A percentile compares a stretch with the other conserved stretches of the same genome.
Conservation (phyloP, 352 stramenopile species). For the Globisporangium nunn region DNA sequence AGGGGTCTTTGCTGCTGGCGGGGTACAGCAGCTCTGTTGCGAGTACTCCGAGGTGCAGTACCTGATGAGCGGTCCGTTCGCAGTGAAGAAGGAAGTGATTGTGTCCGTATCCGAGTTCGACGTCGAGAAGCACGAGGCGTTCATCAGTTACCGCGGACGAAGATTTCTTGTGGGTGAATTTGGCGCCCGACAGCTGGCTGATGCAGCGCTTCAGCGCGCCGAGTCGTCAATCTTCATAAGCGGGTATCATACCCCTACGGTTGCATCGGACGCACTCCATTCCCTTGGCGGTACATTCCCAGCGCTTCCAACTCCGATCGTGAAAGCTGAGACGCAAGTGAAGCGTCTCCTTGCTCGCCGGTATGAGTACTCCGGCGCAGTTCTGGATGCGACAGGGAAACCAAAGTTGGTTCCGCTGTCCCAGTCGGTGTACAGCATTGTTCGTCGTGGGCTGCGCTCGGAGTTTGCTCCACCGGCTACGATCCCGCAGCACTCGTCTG, state of each 20-base stretch:
- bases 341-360: slow-evolving; percentile 37
- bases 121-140: slow-evolving; percentile 39
- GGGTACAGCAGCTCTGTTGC: slow-evolving; percentile 19
- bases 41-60: slow-evolving; percentile 27
- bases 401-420: slow-evolving; percentile 33
- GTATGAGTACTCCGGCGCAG: slow-evolving; percentile 38
- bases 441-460: slow-evolving; percentile 14
- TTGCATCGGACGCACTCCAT: slow-evolving; percentile 16
- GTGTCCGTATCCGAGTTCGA: slow-evolving; percentile 34
- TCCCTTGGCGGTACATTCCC: slow-evolving; percentile 29
- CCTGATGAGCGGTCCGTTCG: slow-evolving; percentile 33
- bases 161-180: slow-evolving; percentile 51
- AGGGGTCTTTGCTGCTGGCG: neutral
- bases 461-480: slow-evolving; percentile 1
- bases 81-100: slow-evolving; percentile 32
- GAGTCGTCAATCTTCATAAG: slow-evolving; percentile 23
- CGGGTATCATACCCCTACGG: slow-evolving; percentile 23
- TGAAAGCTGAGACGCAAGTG: slow-evolving; percentile 36
- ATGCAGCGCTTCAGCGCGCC: slow-evolving; percentile 32
- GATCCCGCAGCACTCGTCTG: neutral
- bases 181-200: slow-evolving; percentile 30
- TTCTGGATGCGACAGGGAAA: slow-evolving; percentile 23
- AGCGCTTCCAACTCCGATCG: slow-evolving; percentile 21
- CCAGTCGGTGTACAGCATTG: slow-evolving; percentile 31
- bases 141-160: slow-evolving; percentile 35